Evolutionary conservation across 805 yeast genomes (phyloP).

Genomic region (Brettanomyces bruxellensis): DNA sequence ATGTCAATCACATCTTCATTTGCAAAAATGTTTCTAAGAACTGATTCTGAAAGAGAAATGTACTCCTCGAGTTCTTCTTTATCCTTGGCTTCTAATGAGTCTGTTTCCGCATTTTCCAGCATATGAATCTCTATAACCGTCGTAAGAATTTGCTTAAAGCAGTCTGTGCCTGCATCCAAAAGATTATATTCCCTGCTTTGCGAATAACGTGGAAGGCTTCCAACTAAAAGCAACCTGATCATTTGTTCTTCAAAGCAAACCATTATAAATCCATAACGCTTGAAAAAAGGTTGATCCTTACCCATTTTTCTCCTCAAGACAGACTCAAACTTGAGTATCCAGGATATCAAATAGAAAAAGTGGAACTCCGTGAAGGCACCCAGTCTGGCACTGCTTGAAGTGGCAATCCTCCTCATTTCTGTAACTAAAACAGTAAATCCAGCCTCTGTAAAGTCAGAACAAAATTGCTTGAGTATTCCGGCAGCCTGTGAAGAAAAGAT

Average conservation of each 20-base stretch:
- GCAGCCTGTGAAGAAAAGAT: conserved; percentile 20
- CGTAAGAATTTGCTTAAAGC: conserved; percentile 54
- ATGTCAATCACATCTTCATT: conserved; percentile 50
- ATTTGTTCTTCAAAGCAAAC: conserved; percentile 4
- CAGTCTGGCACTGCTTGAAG: conserved; percentile 22
- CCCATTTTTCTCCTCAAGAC: conserved; percentile 17
- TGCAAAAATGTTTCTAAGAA: conserved; percentile 53
- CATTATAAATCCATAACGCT: conserved; percentile 14
- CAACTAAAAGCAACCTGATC: conserved; percentile 2
- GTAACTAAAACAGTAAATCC: conserved; percentile 61
- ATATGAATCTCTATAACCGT: conserved; percentile 29
- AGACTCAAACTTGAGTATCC: conserved; percentile 70
- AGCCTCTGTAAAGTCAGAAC: conserved; percentile 57
- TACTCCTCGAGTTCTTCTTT: conserved; percentile 32
- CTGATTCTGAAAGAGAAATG: conserved; percentile 26
- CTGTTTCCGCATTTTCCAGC: conserved; percentile 30
- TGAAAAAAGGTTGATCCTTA: conserved; percentile 22
- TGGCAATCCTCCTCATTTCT: conserved; percentile 31
- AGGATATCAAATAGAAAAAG: conserved; percentile 53
- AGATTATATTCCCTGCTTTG: conserved; percentile 44
- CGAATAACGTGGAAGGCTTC: conserved; percentile 28
- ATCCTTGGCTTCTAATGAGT: conserved; percentile 31
- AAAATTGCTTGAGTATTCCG: conserved; percentile 32
- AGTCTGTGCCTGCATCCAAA: conserved; percentile 60
- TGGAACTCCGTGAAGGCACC: conserved; percentile 27